These are phyloP conservation scores for Coemansia sp. DNA, from an alignment of 192 early-diverging fungal species.

Conservation along the genomic window DNA sequence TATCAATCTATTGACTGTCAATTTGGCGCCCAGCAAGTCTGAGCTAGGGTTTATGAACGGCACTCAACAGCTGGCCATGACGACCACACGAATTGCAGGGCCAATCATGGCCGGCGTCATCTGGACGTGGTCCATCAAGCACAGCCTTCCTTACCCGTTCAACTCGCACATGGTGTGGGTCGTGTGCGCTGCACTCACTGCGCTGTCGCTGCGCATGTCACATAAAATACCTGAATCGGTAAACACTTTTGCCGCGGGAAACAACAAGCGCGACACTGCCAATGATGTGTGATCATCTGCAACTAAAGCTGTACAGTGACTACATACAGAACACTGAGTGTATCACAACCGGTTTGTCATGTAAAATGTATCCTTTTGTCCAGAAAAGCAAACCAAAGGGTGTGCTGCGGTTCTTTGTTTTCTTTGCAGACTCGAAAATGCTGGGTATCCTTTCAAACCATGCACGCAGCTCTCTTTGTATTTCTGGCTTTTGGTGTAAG, in stretches of 20 bases:
- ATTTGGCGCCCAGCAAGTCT: slow-evolving; percentile 27
- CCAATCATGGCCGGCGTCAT: slow-evolving; percentile 23
- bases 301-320: neutral
- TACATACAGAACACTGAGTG: no score
- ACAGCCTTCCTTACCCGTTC: slow-evolving; percentile 29
- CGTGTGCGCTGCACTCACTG: slow-evolving; percentile 11
- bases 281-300: neutral
- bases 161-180: slow-evolving; percentile 44
- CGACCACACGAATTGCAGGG: slow-evolving; percentile 15
- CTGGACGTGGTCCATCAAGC: slow-evolving; percentile 41
- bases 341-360: neutral
- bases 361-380: neutral
- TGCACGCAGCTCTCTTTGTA: no score
- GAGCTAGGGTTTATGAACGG: slow-evolving; percentile 43
- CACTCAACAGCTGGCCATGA: slow-evolving; percentile 31
- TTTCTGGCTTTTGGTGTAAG: no score
- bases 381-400: no score
- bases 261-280: neutral
- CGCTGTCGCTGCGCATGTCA: slow-evolving; percentile 8
- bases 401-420: no score
- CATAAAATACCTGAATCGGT: slow-evolving; percentile 22
- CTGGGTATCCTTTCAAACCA: no score
- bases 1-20: slow-evolving; percentile 35
- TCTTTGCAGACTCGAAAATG: no score
- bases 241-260: slow-evolving; percentile 37